Evolutionary conservation across 305 asterid genomes (phyloP).

Genomic region (Solanum hybrid): DNA sequence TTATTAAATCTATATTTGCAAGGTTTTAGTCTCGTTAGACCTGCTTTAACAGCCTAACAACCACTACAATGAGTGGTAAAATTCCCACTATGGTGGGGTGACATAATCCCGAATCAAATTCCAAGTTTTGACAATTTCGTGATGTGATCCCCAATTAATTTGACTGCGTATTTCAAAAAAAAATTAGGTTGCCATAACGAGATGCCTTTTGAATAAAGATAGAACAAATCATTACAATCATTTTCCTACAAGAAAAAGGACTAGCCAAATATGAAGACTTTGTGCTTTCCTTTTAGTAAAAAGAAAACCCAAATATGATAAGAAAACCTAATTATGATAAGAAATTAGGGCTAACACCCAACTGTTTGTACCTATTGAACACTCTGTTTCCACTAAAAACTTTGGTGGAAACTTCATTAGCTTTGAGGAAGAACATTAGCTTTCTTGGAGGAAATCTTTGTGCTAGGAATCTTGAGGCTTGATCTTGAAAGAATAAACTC

Average conservation of each 20-base stretch:
- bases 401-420: not conserved
- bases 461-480: not conserved
- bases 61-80: not conserved
- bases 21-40: not conserved
- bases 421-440: not conserved
- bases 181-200: not conserved
- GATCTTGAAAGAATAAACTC: not conserved
- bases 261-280: not conserved
- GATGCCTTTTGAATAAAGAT: not conserved
- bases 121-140: not conserved
- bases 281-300: not conserved
- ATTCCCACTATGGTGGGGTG: not conserved
- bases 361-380: no score
- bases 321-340: no score
- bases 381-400: not conserved
- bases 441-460: not conserved
- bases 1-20: not conserved
- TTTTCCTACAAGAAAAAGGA: not conserved
- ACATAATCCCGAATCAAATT: not conserved
- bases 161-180: no score
- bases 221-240: not conserved
- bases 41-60: not conserved
- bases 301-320: not conserved
- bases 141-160: not conserved
- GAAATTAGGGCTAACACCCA: not conserved